Base-by-base conservation (phyloP, 179 eudicot species). In the Heliamphora pulchella region DNA sequence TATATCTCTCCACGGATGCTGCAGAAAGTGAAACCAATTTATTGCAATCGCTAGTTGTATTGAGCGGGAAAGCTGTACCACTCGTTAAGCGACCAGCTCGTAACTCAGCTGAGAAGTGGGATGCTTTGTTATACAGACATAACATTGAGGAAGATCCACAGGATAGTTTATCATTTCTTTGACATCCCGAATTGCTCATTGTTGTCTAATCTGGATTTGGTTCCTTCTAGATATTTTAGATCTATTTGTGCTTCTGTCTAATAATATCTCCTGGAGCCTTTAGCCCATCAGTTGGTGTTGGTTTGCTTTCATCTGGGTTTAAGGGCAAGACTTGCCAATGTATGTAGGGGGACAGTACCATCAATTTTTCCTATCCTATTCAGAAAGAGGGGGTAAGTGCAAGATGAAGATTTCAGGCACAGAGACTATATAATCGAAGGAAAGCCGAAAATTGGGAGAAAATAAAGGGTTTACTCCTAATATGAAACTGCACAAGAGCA, bases 1-100 rank as follows among this genome's bases (percentile, higher is more conserved):
- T 96, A 85, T 96, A 92, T 88, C 98, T 96, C 44, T 91, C 99
- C 67, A 96, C 99, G 8, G 99, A 96, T 88, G 98, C 99, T 80
- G 99, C 98, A 68, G 96, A 85, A 54, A 96, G 96, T 87, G 99
- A 96, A 92, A 92, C 97, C 76, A 88, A 88, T 65, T 82, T 96
- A 79, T 84, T 96, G 78, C 97, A 94, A 85, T 91, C 99, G 39
- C 86, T 94, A 17, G 75, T 96, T 58, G 82, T 85, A 58, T 77
- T 84, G 59, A 90, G 89, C 54, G 98, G 96, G 50, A 96, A 92
- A 85, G 80, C 85, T 76, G 91, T 96, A 61, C 97, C 99, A 5
- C 97, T 94, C 76, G 89, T 96, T 69, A 89, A 85, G 82, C 84
- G 99, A 17, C 99, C 98, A 68, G 69, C 89, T 65, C 91, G 92